phyloP scores from a whole-genome alignment of 23 red algal genomes.

The Cyanidiococcus yangmingshanensis region DNA sequence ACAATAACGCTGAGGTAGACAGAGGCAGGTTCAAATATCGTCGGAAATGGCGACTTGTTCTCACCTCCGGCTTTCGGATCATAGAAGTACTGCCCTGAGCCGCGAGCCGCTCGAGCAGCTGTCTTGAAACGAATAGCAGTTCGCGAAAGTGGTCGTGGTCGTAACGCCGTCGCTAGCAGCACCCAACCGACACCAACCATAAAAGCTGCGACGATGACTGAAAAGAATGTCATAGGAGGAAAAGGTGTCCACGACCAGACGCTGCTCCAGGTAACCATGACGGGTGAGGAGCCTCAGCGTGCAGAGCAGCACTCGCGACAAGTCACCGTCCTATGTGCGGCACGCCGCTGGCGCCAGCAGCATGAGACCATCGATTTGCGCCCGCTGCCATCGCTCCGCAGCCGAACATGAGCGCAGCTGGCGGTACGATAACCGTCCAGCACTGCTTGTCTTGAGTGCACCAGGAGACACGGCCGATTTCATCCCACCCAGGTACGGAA shows the following conservation, averaged over 20 bases:
- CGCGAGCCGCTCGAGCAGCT: conserved; percentile 2
- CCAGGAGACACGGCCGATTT: no score
- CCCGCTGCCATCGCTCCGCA: no score
- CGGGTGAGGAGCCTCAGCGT: no score
- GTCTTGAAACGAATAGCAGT: not conserved
- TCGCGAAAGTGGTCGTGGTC: not conserved
- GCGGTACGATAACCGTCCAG: no score
- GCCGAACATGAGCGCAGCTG: no score
- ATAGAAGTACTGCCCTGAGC: not conserved
- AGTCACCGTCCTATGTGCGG: no score
- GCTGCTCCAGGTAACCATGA: not conserved
- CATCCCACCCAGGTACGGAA: no score
- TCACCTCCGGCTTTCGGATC: not conserved
- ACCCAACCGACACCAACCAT: not conserved
- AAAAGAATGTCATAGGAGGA: not conserved
- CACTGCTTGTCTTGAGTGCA: no score
- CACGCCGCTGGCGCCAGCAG: no score
- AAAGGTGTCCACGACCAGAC: not conserved
- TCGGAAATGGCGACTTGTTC: conserved; percentile 24
- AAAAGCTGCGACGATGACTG: not conserved
- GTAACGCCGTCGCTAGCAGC: conserved; percentile 1
- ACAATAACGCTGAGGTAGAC: conserved; percentile 50
- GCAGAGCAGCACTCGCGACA: no score
- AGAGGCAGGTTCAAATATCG: conserved; percentile 18
- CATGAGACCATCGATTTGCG: no score